These are phyloP conservation scores for Penicillium diatomitis DNA, from an alignment of 495 filamentous ascomycete species.

Conservation along the genomic window DNA sequence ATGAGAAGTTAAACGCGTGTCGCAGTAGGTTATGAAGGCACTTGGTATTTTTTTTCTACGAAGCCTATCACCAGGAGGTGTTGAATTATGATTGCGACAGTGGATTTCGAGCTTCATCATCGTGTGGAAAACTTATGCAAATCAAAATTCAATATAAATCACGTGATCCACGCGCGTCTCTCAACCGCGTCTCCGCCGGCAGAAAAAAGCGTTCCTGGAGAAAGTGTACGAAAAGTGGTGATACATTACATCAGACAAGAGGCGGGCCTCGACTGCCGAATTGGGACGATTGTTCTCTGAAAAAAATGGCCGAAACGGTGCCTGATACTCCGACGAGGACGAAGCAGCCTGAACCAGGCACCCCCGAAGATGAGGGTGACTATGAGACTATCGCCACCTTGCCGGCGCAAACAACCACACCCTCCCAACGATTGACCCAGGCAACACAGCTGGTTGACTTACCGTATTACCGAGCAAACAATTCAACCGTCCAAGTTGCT, in stretches of 20 bases:
- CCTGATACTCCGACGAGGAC: conserved; percentile 41
- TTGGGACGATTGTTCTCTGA: neutral
- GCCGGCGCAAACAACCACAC: conserved; percentile 33
- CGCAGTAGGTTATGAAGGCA: too few relatives aligned
- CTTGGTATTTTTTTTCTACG: too few relatives aligned
- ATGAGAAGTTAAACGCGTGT: too few relatives aligned
- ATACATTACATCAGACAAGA: conserved; percentile 4
- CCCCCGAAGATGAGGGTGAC: conserved; percentile 30
- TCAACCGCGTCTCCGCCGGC: conserved; percentile 19
- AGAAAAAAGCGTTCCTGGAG: conserved; percentile 21
- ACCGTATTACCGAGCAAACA: conserved; percentile 14
- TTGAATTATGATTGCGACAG: too few relatives aligned
- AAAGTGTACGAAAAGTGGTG: neutral
- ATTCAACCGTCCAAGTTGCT: conserved; percentile 64
- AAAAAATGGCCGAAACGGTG: conserved; percentile 32
- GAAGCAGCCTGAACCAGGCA: conserved; percentile 32
- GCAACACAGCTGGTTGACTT: conserved; percentile 61
- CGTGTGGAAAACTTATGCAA: neutral
- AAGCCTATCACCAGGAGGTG: too few relatives aligned
- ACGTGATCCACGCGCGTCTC: conserved; percentile 19
- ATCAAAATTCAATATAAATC: conserved; percentile 3
- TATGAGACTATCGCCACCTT: conserved; percentile 54
- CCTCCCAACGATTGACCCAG: conserved; percentile 48
- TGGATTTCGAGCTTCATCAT: too few relatives aligned
- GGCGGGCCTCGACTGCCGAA: conserved; percentile 7